Conservation (phyloP, 345 rosid species). For the Euphorbia tirucalli region DNA sequence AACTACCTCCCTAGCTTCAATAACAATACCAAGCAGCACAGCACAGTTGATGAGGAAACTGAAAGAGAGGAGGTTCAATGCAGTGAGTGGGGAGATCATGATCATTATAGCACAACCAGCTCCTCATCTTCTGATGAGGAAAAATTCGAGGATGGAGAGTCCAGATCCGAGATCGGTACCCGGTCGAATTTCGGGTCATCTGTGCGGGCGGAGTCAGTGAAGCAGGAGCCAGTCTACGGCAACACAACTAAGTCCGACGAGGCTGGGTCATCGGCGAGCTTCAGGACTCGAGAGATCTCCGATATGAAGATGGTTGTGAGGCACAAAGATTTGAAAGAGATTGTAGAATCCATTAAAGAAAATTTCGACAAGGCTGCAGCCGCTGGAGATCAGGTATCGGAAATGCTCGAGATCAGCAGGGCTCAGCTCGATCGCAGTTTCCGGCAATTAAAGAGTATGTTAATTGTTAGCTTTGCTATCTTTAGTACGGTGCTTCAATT, state of each 20-base stretch:
- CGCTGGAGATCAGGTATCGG: slow-evolving; percentile 76
- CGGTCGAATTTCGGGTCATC: slow-evolving; percentile 65
- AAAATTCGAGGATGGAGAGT: slow-evolving; percentile 44
- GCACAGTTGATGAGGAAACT: slow-evolving; percentile 46
- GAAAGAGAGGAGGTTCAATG: slow-evolving; percentile 97
- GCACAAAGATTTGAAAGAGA: slow-evolving; percentile 91
- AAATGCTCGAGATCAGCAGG: slow-evolving; percentile 75
- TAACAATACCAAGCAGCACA: slow-evolving; percentile 10
- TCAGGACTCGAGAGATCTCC: slow-evolving; percentile 47
- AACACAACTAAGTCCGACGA: slow-evolving; percentile 38
- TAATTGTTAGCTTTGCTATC: background rate
- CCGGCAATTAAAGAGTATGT: slow-evolving; percentile 79
- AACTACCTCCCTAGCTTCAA: background rate
- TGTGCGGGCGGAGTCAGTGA: slow-evolving; percentile 26
- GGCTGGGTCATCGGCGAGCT: slow-evolving; percentile 54
- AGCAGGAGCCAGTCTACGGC: slow-evolving; percentile 17
- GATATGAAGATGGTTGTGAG: slow-evolving; percentile 82
- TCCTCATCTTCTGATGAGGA: slow-evolving; percentile 51
- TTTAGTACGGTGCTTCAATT: background rate
- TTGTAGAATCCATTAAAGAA: slow-evolving; percentile 75
- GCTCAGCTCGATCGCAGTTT: slow-evolving; percentile 96
- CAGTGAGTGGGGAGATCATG: slow-evolving; percentile 86
- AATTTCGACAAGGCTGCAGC: slow-evolving; percentile 81
- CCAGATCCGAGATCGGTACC: slow-evolving; percentile 68
- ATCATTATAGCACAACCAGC: slow-evolving; percentile 59